Evolutionary conservation across 768 basidiomycete species (phyloP), one percentile per base, ranked within the genome.

Genomic region (Dacryopinax primogenitus): DNA sequence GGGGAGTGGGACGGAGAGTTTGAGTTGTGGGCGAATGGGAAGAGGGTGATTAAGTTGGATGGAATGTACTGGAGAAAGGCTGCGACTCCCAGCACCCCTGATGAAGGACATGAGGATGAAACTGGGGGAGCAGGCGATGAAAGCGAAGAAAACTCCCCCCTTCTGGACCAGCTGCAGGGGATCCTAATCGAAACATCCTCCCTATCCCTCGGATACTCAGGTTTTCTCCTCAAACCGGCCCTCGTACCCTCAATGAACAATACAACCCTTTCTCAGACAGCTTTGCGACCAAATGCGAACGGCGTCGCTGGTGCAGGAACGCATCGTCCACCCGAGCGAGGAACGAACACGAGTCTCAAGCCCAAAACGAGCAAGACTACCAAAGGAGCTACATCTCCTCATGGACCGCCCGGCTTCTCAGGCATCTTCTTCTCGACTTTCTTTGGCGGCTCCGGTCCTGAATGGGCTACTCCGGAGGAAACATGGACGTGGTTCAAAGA

Each of bases 341-440:
- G 37, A 39, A 39, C 12, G 37, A n/a, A 39, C 23, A 26, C 9
- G 13, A 47, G 23, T 23, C 45, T 26, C 45, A 13, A 15, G 45
- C 45, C 11, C 13, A 23, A 9, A 26, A 21, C 26, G 4, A 4
- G 13, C 51, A 15, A 13, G 26, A 3, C 4, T 58, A 9, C 4
- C 26, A 44, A 6, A 18, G 26, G 51, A 6, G 32, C 3, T 30
- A 58, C 51, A 6, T 15, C 26, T 9, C 58, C 62, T 26, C 33
- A 33, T 11, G 51, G 64, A 32, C 34, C 73, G 1, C 70, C 79
- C 9, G 77, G 77, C 1, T 79, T 80, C 68, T 69, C 72, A 2
- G 80, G 80, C 0, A 74, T 91, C 23, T 92, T 92, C 75, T 92
- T 92, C 68, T 86, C 86, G 68, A 86, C 87, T 6, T 88, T 88